A percentile compares a stretch with the other conserved stretches of the same genome.
phyloP scores from a whole-genome alignment of 257 asterid genomes.

The Jacaranda copaia region DNA sequence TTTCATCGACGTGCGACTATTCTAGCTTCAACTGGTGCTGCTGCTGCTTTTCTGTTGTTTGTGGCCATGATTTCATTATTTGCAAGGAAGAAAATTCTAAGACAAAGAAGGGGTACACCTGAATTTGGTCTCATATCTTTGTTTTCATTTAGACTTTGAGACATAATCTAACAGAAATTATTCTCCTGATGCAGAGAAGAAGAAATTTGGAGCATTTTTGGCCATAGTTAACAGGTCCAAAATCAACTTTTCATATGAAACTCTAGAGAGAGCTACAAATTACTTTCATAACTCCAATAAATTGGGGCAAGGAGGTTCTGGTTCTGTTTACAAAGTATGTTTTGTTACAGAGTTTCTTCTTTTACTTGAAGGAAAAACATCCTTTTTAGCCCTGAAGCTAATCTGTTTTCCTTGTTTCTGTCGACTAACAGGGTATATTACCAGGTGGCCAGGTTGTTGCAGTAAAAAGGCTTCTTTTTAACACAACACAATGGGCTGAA shows the following conservation, averaged over 20 bases:
- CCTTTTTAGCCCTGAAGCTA: too few species aligned
- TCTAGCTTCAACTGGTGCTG: slow-evolving; percentile 53
- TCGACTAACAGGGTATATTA: slow-evolving; percentile 59
- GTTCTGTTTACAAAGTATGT: slow-evolving; percentile 73
- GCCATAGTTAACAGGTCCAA: slow-evolving; percentile 55
- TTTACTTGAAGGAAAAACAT: too few species aligned
- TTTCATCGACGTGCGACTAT: slow-evolving; percentile 53
- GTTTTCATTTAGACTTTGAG: neutral
- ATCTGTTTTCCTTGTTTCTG: neutral
- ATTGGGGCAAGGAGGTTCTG: slow-evolving; percentile 87
- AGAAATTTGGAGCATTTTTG: slow-evolving; percentile 62
- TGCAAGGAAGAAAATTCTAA: slow-evolving; percentile 46
- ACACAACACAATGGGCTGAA: slow-evolving; percentile 80
- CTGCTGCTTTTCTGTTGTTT: slow-evolving; percentile 49
- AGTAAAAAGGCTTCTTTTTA: slow-evolving; percentile 76
- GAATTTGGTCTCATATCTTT: neutral
- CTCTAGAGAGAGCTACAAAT: slow-evolving; percentile 69
- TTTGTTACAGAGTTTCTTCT: neutral
- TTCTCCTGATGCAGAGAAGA: slow-evolving; percentile 49
- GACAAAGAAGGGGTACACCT: slow-evolving; percentile 50
- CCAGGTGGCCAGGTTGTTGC: slow-evolving; percentile 69
- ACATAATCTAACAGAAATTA: slow-evolving; percentile 4
- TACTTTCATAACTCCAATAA: slow-evolving; percentile 64
- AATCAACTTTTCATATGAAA: slow-evolving; percentile 65
- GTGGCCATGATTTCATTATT: slow-evolving; percentile 45